phyloP scores from a whole-genome alignment of 495 filamentous ascomycete species.

The Penicillium arizonense region DNA sequence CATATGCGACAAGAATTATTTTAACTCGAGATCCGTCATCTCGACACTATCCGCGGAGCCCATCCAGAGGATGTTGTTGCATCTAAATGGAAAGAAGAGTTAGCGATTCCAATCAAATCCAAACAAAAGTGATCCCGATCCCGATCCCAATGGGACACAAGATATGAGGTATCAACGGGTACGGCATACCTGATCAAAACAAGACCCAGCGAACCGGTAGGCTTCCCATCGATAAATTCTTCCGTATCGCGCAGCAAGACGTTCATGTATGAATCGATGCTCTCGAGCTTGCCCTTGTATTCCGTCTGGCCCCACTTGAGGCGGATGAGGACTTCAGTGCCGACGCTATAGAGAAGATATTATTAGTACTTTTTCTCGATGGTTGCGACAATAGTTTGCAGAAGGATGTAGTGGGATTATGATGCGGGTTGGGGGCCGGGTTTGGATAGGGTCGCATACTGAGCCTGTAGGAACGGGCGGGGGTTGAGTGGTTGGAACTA shows the following conservation, averaged over 20 bases:
- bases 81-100: slow-evolving; percentile 44
- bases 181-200: slow-evolving; percentile 81
- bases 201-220: slow-evolving; percentile 77
- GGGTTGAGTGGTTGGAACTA: slow-evolving; percentile 88
- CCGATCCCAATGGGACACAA: neutral
- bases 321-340: slow-evolving; percentile 83
- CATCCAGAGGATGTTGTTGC: slow-evolving; percentile 97
- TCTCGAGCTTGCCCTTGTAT: slow-evolving; percentile 89
- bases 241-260: slow-evolving; percentile 85
- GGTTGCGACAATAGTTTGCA: neutral
- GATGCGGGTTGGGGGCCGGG: neutral
- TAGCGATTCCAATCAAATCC: slow-evolving; percentile 12
- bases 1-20: slow-evolving; percentile 24
- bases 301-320: slow-evolving; percentile 98
- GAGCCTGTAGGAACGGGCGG: slow-evolving; percentile 80
- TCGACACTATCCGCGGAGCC: slow-evolving; percentile 58
- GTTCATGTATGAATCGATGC: slow-evolving; percentile 98
- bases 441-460: slow-evolving; percentile 52
- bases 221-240: slow-evolving; percentile 89
- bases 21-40: slow-evolving; percentile 51
- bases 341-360: slow-evolving; percentile 57
- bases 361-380: neutral
- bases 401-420: neutral
- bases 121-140: no score
- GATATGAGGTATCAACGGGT: neutral